These are phyloP conservation scores for Aspergillus amoenus DNA, from an alignment of 2,329 filamentous ascomycete genomes.

Conservation along the genomic window DNA sequence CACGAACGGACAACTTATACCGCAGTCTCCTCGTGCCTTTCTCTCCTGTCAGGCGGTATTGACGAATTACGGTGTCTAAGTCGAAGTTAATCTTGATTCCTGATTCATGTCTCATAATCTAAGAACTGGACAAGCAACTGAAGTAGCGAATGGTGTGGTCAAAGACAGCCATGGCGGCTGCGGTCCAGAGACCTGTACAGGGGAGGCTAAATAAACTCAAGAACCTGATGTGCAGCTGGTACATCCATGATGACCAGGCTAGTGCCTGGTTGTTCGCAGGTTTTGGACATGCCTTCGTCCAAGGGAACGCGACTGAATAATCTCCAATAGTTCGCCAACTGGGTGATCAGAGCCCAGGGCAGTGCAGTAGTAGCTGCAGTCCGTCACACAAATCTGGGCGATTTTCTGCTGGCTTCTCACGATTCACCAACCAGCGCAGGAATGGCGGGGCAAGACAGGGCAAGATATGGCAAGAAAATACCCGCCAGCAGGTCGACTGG, in stretches of 20 bases:
- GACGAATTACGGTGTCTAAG: no score
- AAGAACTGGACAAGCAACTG: no score
- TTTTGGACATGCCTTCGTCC: not conserved
- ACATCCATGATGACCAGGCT: not conserved
- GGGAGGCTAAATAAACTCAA: no score
- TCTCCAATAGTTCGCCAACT: conserved; percentile 2
- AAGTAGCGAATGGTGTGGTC: no score
- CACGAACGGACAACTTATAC: not conserved
- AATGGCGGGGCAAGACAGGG: not conserved
- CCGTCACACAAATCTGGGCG: conserved; percentile 3
- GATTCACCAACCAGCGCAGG: not conserved
- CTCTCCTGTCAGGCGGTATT: no score
- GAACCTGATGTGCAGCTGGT: no score
- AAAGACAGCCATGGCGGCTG: no score
- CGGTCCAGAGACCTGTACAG: no score
- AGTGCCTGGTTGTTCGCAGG: not conserved
- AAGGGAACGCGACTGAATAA: not conserved
- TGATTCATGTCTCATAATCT: no score
- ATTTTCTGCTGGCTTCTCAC: not conserved
- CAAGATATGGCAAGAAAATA: not conserved
- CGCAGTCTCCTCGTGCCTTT: no score
- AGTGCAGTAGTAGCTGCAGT: conserved; percentile 5
- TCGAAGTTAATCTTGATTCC: no score
- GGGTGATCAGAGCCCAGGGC: not conserved
- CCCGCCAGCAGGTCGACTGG: not conserved